phyloP scores from a whole-genome alignment of 2,329 filamentous ascomycete species.

The Nothophaeocryptopus gaeumannii region DNA sequence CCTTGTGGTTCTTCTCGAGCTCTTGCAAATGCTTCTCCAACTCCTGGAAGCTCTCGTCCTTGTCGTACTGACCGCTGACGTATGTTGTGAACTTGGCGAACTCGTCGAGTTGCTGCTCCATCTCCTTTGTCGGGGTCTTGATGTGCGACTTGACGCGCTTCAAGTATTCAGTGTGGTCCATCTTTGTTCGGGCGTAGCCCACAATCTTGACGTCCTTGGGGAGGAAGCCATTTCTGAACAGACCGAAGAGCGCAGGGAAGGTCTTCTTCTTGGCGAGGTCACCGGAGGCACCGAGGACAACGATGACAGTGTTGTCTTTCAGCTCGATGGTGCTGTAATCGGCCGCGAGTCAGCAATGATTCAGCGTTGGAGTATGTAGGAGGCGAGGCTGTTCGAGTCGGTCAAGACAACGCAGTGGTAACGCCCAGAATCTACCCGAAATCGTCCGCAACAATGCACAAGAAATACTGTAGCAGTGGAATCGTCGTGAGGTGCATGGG shows the following conservation, averaged over 20 bases:
- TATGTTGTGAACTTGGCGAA: conserved; percentile 89
- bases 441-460: too few relatives aligned
- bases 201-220: conserved; percentile 94
- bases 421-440: too few relatives aligned
- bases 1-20: conserved; percentile 75
- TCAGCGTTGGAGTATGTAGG: too few relatives aligned
- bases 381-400: too few relatives aligned
- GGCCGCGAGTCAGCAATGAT: conserved; percentile 15
- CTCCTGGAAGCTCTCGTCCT: conserved; percentile 87
- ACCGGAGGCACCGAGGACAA: conserved; percentile 94
- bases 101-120: conserved; percentile 89
- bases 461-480: too few relatives aligned
- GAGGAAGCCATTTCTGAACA: conserved; percentile 98
- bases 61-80: conserved; percentile 94
- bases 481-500: too few relatives aligned
- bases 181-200: conserved; percentile 98
- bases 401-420: too few relatives aligned
- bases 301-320: conserved; percentile 96
- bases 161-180: conserved; percentile 95
- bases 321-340: conserved; percentile 76
- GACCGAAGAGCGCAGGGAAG: conserved; percentile 93
- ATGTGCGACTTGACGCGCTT: conserved; percentile 96
- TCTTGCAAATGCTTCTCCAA: conserved; percentile 83
- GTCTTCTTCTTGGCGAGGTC: conserved; percentile 99
- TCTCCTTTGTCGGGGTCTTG: conserved; percentile 96